Percentiles rank a stretch among this genome's conserved stretches.
phyloP scores from a whole-genome alignment of 495 filamentous ascomycete genomes.

The Aspergillus haitiensis region DNA sequence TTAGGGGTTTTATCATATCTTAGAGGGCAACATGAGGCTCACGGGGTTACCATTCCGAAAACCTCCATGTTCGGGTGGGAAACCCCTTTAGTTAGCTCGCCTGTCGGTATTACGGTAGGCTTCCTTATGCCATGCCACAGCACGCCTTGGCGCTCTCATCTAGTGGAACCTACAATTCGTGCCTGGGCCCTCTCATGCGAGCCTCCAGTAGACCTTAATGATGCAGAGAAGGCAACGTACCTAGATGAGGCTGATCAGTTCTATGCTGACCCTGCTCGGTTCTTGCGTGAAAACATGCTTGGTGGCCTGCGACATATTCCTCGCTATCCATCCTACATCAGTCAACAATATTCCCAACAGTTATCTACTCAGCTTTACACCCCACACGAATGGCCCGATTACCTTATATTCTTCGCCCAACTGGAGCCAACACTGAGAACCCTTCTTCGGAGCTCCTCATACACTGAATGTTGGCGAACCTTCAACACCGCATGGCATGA shows the following conservation, averaged over 20 bases:
- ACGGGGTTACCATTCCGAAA: constrained; percentile 33
- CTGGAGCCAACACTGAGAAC: constrained; percentile 53
- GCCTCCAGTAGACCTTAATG: constrained; percentile 69
- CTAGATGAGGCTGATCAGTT: constrained; percentile 89
- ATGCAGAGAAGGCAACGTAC: constrained; percentile 61
- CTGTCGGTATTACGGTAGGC: constrained; percentile 60
- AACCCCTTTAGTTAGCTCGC: background rate
- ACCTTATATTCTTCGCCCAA: constrained; percentile 65
- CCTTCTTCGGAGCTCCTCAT: constrained; percentile 56
- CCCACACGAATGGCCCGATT: constrained; percentile 56
- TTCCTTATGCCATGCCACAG: constrained; percentile 98
- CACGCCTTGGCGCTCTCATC: constrained; percentile 92
- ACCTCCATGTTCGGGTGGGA: constrained; percentile 1
- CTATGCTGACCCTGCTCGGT: constrained; percentile 65
- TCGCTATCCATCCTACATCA: constrained; percentile 40
- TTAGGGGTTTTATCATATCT: constrained; percentile 72
- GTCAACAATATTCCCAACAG: constrained; percentile 6
- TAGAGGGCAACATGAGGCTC: constrained; percentile 63
- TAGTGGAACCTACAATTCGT: constrained; percentile 69
- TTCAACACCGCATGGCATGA: constrained; percentile 86
- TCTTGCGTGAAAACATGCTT: constrained; percentile 56
- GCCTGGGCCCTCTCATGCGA: constrained; percentile 92
- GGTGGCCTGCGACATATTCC: constrained; percentile 42
- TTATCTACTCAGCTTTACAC: constrained; percentile 9
- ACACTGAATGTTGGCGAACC: constrained; percentile 66